A percentile compares a stretch with the other conserved stretches of the same genome.
phyloP scores from a whole-genome alignment of 768 basidiomycete genomes.

The Suillus weaverae region DNA sequence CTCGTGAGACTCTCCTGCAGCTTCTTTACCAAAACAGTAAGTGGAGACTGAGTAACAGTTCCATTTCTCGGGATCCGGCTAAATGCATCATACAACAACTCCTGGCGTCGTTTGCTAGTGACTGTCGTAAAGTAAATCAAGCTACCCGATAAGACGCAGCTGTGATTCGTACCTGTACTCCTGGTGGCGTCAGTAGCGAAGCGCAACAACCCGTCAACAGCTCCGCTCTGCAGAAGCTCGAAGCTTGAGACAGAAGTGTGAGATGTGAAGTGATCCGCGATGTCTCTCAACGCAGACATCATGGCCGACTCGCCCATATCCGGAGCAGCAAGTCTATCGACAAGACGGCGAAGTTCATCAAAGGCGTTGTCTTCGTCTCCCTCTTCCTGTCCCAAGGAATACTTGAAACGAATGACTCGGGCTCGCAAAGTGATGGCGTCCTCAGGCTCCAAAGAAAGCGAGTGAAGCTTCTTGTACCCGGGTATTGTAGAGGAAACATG shows the following conservation, averaged over 20 bases:
- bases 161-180: slow-evolving; percentile 26
- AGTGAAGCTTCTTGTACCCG: slow-evolving; percentile 68
- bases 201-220: slow-evolving; percentile 82
- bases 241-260: slow-evolving; percentile 90
- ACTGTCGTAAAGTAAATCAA: slow-evolving; percentile 45
- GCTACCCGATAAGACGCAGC: slow-evolving; percentile 10
- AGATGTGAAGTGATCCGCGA: slow-evolving; percentile 80
- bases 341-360: slow-evolving; percentile 60
- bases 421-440: slow-evolving; percentile 93
- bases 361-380: slow-evolving; percentile 62
- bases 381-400: slow-evolving; percentile 59
- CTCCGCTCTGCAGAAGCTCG: slow-evolving; percentile 90
- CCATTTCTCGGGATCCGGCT: slow-evolving; percentile 50
- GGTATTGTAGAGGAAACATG: slow-evolving; percentile 50
- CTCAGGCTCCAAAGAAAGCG: slow-evolving; percentile 74
- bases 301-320: slow-evolving; percentile 65
- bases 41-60: slow-evolving; percentile 51
- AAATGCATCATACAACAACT: slow-evolving; percentile 80
- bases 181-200: slow-evolving; percentile 74
- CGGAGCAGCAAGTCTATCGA: slow-evolving; percentile 57
- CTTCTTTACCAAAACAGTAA: slow-evolving; percentile 87
- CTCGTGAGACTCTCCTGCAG: slow-evolving; percentile 93
- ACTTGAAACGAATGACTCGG: slow-evolving; percentile 84
- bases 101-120: slow-evolving; percentile 61
- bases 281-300: slow-evolving; percentile 59